Evolutionary conservation across 257 asterid species (phyloP), one percentile per base, ranked within the genome.

Genomic region (Solanum tacnaense): DNA sequence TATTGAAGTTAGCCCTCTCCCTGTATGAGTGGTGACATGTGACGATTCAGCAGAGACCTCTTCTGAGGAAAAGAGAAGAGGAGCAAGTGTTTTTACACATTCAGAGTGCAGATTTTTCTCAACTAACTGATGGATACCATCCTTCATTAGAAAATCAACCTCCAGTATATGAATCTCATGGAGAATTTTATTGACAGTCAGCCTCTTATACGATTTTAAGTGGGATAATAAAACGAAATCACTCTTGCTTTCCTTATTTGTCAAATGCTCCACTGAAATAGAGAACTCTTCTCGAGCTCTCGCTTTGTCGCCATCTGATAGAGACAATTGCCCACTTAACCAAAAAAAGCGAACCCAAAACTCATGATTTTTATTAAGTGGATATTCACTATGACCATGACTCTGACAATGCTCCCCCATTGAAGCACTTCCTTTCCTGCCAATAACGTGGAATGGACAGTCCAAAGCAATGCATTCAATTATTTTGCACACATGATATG

Each of bases 311-410:
- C 98, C 98, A 71, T 96, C 98, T 87, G 93, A 90, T 56, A 93
- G 89, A 62, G 98, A 96, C 88, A 97, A 89, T 65, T 92, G 93
- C 84, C 98, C 98, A 90, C 98, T 96, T 90, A 96, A 92, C 99
- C 99, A 97, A 90, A 89, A 96, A 95, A 92, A 97, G 60, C 99
- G 96, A 62, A 93, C 92, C 99, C 99, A 97, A 91, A 96, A 97
- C 85, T 94, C 89, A 89, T 88, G 89, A 82, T 92, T 91, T 83
- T 88, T 90, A 87, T 90, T 90, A 89, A 93, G 91, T 71, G 89
- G 90, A 89, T 90, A 91, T 86, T 87, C 87, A 84, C 88, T 87
- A 39, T 84, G 91, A 90, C 89, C 93, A 87, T 88, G 84, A 31
- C 86, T 49, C 27, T 89, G 93, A 86, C 87, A 88, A 88, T 84